These are phyloP conservation scores for Pelagophyceae sp. DNA, from an alignment of 352 stramenopile genomes.

Conservation along the genomic window DNA sequence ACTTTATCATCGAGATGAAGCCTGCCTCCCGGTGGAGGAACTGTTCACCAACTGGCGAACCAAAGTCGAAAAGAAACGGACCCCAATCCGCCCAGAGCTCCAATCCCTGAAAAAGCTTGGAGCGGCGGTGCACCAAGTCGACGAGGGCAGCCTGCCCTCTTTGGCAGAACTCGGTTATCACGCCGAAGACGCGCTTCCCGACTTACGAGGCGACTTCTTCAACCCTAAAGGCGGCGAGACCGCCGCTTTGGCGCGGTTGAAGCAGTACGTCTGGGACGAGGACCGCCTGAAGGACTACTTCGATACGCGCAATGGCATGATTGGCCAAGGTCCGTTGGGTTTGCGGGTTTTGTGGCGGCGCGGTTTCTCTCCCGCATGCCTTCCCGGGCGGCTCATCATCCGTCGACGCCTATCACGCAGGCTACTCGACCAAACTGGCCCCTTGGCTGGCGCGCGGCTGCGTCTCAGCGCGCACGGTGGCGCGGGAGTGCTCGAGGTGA, in stretches of 20 bases:
- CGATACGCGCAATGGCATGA: constrained; percentile 71
- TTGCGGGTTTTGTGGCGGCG: constrained; percentile 73
- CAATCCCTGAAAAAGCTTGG: constrained; percentile 19
- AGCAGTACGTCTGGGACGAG: constrained; percentile 64
- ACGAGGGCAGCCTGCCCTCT: constrained; percentile 35
- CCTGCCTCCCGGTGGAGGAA: constrained; percentile 53
- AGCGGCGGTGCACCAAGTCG: not conserved
- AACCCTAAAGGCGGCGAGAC: constrained; percentile 58
- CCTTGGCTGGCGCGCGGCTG: constrained; percentile 71
- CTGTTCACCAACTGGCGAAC: constrained; percentile 65
- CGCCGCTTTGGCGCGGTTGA: constrained; percentile 48
- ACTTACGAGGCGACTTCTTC: constrained; percentile 48
- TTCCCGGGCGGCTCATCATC: too few relatives aligned
- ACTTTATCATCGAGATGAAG: constrained; percentile 58
- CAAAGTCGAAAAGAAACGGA: constrained; percentile 53
- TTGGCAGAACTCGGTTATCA: constrained; percentile 52
- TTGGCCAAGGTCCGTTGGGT: constrained; percentile 61
- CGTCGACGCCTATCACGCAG: constrained; percentile 27
- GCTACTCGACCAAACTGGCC: constrained; percentile 73
- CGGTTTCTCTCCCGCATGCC: constrained; percentile 52
- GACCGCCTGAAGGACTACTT: constrained; percentile 64
- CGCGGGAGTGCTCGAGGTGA: constrained; percentile 54
- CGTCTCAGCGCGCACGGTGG: constrained; percentile 60
- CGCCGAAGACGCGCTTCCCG: constrained; percentile 36
- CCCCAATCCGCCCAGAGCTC: constrained; percentile 41